These are phyloP conservation scores for Phlegmacium glaucopus DNA, from an alignment of 768 basidiomycete genomes.

Conservation along the genomic window DNA sequence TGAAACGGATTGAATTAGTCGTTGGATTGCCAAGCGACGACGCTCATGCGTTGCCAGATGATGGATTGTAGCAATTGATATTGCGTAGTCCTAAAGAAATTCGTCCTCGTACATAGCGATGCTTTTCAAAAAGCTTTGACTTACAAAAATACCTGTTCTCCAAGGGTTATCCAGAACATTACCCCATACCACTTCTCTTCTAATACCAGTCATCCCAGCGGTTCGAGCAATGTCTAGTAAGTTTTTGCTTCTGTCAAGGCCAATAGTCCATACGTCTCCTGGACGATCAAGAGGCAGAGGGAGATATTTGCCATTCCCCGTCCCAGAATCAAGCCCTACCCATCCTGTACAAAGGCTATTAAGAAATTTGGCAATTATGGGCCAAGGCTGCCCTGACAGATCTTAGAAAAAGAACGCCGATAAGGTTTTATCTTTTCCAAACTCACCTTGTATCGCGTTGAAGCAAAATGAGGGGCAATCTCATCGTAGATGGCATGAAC, in stretches of 20 bases:
- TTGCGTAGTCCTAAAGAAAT: slow-evolving; percentile 77
- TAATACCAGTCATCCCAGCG: slow-evolving; percentile 44
- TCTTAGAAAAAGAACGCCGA: slow-evolving; percentile 3
- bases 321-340: slow-evolving; percentile 91
- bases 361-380: slow-evolving; percentile 77
- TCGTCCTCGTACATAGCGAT: background rate
- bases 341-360: slow-evolving; percentile 68
- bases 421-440: background rate
- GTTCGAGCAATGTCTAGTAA: slow-evolving; percentile 70
- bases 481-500: slow-evolving; percentile 84
- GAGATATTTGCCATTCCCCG: slow-evolving; percentile 97
- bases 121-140: slow-evolving; percentile 1
- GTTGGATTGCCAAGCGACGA: slow-evolving; percentile 61
- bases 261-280: slow-evolving; percentile 66
- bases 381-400: slow-evolving; percentile 72
- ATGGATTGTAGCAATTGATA: slow-evolving; percentile 97
- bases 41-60: slow-evolving; percentile 83
- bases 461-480: slow-evolving; percentile 85
- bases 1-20: slow-evolving; percentile 62
- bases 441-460: slow-evolving; percentile 81
- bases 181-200: slow-evolving; percentile 75
- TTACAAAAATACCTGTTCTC: slow-evolving; percentile 78
- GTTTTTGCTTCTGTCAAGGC: slow-evolving; percentile 79
- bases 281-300: slow-evolving; percentile 66
- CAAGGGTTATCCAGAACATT: slow-evolving; percentile 74